A percentile compares a stretch with the other conserved stretches of the same genome.
Evolutionary conservation across 2,329 filamentous ascomycete species (phyloP).

Genomic region (Coniella vitis): DNA sequence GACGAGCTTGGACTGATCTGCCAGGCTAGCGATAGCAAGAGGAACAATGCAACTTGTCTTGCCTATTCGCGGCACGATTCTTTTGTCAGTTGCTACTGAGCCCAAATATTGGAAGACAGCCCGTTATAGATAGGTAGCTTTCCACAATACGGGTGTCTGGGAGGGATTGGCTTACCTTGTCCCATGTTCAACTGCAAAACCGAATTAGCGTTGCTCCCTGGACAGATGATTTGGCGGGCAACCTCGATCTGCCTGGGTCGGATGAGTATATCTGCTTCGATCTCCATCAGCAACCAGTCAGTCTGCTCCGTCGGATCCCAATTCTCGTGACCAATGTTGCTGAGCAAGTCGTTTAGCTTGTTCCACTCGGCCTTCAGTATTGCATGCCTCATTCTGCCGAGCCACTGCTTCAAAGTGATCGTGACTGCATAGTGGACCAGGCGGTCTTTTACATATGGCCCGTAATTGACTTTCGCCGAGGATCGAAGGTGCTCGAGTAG

Average conservation of each 20-base stretch:
- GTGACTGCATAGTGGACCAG: conserved; percentile 37
- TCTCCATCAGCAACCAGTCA: conserved; percentile 61
- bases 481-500: conserved; percentile 42
- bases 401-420: conserved; percentile 38
- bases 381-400: conserved; percentile 34
- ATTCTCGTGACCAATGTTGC: conserved; percentile 44
- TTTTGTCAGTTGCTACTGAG: too few species aligned
- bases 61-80: too few species aligned
- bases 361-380: conserved; percentile 20
- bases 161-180: conserved; percentile 33
- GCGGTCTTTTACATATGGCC: conserved; percentile 28
- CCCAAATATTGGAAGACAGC: too few species aligned
- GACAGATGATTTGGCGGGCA: conserved; percentile 51
- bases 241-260: conserved; percentile 56
- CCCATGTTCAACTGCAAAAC: conserved; percentile 65
- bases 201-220: conserved; percentile 44
- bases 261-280: conserved; percentile 58
- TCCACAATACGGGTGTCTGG: too few species aligned
- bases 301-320: conserved; percentile 48
- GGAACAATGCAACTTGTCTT: conserved; percentile 53
- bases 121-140: too few species aligned
- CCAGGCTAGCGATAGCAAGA: conserved; percentile 40
- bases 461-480: conserved; percentile 23
- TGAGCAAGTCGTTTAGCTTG: conserved; percentile 34
- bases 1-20: conserved; percentile 38